A percentile compares a stretch with the other conserved stretches of the same genome.
Evolutionary conservation across 2,329 filamentous ascomycete genomes (phyloP).

Genomic region (Penicillium sclerotiorum): DNA sequence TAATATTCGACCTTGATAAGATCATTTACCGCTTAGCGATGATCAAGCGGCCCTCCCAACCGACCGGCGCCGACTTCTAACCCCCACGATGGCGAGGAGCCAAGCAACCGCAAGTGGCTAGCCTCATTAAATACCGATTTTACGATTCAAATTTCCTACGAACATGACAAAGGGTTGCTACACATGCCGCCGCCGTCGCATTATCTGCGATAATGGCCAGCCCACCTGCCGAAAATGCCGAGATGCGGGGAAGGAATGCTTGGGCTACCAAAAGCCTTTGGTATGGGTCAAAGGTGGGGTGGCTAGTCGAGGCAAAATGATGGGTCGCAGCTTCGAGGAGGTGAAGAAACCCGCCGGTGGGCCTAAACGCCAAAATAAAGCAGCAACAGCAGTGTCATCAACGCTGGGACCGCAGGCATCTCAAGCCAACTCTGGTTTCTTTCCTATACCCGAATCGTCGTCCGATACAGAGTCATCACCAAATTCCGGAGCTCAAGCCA

Average conservation of each 20-base stretch:
- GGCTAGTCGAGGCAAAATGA: conserved; percentile 52
- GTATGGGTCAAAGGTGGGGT: conserved; percentile 48
- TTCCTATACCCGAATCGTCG: conserved; percentile 13
- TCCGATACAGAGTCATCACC: conserved; percentile 16
- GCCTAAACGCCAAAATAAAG: neutral
- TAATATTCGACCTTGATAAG: neutral
- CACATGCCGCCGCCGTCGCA: conserved; percentile 48
- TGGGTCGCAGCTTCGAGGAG: conserved; percentile 55
- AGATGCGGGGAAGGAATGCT: conserved; percentile 46
- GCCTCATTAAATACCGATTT: conserved; percentile 12
- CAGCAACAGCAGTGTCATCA: neutral
- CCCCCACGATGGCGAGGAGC: conserved; percentile 27
- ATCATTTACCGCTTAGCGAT: conserved; percentile 12
- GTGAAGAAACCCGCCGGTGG: conserved; percentile 20
- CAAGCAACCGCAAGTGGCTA: conserved; percentile 18
- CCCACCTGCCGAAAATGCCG: conserved; percentile 47
- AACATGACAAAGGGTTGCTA: conserved; percentile 47
- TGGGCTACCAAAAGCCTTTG: conserved; percentile 47
- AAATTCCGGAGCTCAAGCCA: conserved; percentile 18
- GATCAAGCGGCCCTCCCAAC: conserved; percentile 9
- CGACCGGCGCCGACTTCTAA: conserved; percentile 9
- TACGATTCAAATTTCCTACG: conserved; percentile 10
- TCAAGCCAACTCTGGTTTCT: conserved; percentile 9
- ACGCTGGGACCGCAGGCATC: neutral
- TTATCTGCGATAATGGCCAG: conserved; percentile 47